These are phyloP conservation scores for Coemansia sp. DNA, from an alignment of 192 early-diverging fungal species.

Conservation along the genomic window DNA sequence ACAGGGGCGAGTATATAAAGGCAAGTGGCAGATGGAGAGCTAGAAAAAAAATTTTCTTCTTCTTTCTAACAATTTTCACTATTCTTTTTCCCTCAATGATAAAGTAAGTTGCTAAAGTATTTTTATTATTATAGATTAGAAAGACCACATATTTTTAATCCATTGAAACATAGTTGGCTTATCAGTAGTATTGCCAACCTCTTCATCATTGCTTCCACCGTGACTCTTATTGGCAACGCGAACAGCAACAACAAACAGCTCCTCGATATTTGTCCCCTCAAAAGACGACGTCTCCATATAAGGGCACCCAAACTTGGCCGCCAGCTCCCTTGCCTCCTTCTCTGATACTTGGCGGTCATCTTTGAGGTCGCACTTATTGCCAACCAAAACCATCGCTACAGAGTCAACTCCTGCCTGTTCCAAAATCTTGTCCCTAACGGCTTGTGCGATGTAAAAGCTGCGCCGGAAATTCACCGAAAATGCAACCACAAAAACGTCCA, in stretches of 20 bases:
- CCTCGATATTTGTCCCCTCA: slow-evolving; percentile 85
- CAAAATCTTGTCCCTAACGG: slow-evolving; percentile 93
- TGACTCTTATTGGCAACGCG: slow-evolving; percentile 33
- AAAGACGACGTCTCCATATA: slow-evolving; percentile 92
- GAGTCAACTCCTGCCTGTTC: slow-evolving; percentile 88
- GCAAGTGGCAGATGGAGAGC: too few relatives aligned
- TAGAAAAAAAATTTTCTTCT: too few relatives aligned
- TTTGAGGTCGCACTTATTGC: slow-evolving; percentile 90
- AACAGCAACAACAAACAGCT: slow-evolving; percentile 42
- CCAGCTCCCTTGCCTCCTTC: slow-evolving; percentile 77
- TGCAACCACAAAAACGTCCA: slow-evolving; percentile 93
- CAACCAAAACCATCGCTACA: slow-evolving; percentile 89
- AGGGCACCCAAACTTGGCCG: slow-evolving; percentile 81
- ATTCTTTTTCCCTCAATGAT: too few relatives aligned
- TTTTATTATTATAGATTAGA: not conserved
- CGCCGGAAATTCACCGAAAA: slow-evolving; percentile 87
- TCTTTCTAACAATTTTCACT: too few relatives aligned
- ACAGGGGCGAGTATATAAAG: too few relatives aligned
- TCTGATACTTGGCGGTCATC: slow-evolving; percentile 67
- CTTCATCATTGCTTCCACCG: slow-evolving; percentile 16
- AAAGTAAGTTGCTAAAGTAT: too few relatives aligned
- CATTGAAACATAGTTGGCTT: slow-evolving; percentile 15
- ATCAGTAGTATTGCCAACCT: slow-evolving; percentile 13
- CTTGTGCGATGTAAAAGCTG: slow-evolving; percentile 87
- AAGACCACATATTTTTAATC: not conserved